Evolutionary conservation across 345 rosid genomes (phyloP).

Genomic region (Eucalyptus tenuipes): DNA sequence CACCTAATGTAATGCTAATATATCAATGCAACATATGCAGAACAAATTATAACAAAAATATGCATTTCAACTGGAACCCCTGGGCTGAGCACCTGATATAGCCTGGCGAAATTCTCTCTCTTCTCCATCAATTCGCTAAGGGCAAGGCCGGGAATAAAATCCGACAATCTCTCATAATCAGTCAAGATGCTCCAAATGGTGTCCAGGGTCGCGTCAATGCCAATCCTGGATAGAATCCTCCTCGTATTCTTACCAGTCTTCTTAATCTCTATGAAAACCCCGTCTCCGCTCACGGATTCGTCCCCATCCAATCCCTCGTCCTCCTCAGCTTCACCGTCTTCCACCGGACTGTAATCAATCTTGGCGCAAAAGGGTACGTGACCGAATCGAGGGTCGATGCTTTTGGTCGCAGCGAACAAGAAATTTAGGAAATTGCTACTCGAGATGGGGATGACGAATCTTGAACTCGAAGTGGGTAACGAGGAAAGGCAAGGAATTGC

Average conservation of each 20-base stretch:
- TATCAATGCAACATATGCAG: background rate
- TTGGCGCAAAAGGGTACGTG: conserved; percentile 8
- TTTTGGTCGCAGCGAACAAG: background rate
- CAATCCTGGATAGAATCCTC: conserved; percentile 59
- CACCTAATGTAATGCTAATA: background rate
- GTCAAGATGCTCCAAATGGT: conserved; percentile 68
- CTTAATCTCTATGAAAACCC: conserved; percentile 37
- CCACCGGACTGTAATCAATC: conserved; percentile 4
- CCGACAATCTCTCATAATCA: conserved; percentile 70
- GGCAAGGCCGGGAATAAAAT: conserved; percentile 70
- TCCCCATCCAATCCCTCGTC: conserved; percentile 18
- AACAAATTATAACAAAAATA: background rate
- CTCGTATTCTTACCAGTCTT: conserved; percentile 56
- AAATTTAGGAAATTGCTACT: background rate
- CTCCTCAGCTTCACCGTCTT: background rate
- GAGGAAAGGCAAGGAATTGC: background rate
- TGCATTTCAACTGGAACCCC: background rate
- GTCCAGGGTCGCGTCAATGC: conserved; percentile 58
- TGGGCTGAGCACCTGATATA: conserved; percentile 36
- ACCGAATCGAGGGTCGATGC: background rate
- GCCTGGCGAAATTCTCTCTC: conserved; percentile 57
- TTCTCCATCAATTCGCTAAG: conserved; percentile 72
- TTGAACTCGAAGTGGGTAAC: background rate
- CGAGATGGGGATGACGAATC: background rate
- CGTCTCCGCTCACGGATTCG: conserved; percentile 31